Base-by-base conservation (phyloP, 1,284 basidiomycete species). In the Sutorius eximius region DNA sequence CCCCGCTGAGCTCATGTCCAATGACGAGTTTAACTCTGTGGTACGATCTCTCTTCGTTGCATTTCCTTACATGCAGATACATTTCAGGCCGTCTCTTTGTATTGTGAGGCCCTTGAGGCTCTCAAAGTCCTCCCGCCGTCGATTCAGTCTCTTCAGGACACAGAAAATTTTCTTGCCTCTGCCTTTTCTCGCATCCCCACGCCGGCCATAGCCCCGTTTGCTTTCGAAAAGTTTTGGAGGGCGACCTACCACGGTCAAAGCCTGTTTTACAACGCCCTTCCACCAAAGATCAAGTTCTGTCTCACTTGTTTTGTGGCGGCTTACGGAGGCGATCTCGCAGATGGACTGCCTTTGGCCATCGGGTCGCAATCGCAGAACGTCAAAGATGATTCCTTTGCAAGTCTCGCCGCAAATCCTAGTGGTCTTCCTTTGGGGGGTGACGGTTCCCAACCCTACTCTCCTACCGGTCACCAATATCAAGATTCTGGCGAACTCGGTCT, bases 171-270 rank as follows among this genome's bases (percentile, higher is more conserved):
- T 60, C 65, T 85, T 9, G 62, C 71, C 24, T 75, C 82, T 27
- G 75, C 75, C 0, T 82, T 85, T 64, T 65, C 71, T 13, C 77
- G 76, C 22, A 73, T 80, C 37, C 76, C 76, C 0, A 59, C 67
- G 2, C 75, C 79, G 2, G 77, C 75, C 6, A 67, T 73, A 16
- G 83, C 80, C 3, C 77, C 79, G 0, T 59, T 76, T 9, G 75
- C 78, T 1, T 86, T 86, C 58, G 70, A 75, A 55, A 66, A 60
- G 3, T 83, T 79, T 59, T 83, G 82, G 82, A 72, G 71, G 30
- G 66, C 64, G 37, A 81, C 77, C 3, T 83, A 81, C 57, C 73
- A 78, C 34, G 65, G 66, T 15, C 66, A 61, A 30, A 61, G 64
- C 30, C 66, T 75, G 33, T 73, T 76, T 29, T 62, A 61, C 47